Evolutionary conservation across 2,329 filamentous ascomycete genomes (phyloP).

Genomic region (Cladosporium sp.): DNA sequence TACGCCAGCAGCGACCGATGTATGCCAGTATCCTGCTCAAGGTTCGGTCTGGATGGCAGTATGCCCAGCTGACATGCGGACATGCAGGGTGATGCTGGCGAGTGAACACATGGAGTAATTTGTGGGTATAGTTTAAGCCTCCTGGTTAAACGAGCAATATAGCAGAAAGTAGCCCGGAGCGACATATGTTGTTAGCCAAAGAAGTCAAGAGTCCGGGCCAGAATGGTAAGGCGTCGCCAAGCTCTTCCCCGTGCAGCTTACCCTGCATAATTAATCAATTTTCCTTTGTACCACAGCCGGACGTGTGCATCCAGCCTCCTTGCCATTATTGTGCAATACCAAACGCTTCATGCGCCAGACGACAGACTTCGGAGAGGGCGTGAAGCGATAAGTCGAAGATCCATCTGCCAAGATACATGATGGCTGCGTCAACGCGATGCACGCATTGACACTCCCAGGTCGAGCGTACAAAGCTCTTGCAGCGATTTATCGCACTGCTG

Average conservation of each 20-base stretch:
- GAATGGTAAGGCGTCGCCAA: slow-evolving; percentile 17
- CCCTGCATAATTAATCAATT: slow-evolving; percentile 17
- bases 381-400: neutral
- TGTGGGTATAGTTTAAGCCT: neutral
- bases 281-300: neutral
- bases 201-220: slow-evolving; percentile 11
- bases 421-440: neutral
- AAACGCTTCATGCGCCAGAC: neutral
- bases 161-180: slow-evolving; percentile 18
- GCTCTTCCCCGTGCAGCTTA: slow-evolving; percentile 14
- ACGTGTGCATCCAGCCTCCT: neutral
- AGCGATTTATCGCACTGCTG: neutral
- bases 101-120: neutral
- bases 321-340: neutral
- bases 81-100: neutral
- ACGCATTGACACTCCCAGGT: neutral
- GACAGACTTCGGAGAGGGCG: neutral
- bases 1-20: neutral
- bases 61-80: slow-evolving; percentile 14
- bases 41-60: neutral
- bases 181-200: neutral
- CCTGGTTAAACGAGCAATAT: neutral
- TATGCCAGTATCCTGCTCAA: neutral
- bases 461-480: neutral
- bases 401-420: neutral